A percentile compares a stretch with the other conserved stretches of the same genome.
Evolutionary conservation across 1,284 basidiomycete species (phyloP).

Genomic region (Cutaneotrichosporon sp.): DNA sequence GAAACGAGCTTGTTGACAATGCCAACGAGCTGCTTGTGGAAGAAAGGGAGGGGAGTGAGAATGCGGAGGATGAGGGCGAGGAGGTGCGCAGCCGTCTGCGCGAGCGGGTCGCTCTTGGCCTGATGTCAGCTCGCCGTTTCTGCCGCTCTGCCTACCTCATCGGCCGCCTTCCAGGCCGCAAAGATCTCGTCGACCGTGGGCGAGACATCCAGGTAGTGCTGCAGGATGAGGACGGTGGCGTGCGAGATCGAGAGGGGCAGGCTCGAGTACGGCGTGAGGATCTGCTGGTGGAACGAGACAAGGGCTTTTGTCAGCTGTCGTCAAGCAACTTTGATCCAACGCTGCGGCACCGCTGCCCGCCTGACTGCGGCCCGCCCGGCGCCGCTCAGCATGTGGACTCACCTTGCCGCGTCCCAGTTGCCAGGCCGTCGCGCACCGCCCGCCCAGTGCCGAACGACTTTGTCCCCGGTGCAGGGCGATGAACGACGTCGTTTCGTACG

Average conservation of each 20-base stretch:
- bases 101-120: slow-evolving; percentile 43
- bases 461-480: slow-evolving; percentile 36
- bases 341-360: background rate
- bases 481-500: slow-evolving; percentile 25
- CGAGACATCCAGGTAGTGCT: slow-evolving; percentile 52
- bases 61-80: slow-evolving; percentile 47
- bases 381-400: slow-evolving; percentile 13
- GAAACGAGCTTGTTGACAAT: slow-evolving; percentile 48
- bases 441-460: slow-evolving; percentile 44
- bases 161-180: slow-evolving; percentile 48
- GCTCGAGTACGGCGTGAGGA: slow-evolving; percentile 44
- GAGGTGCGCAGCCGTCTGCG: slow-evolving; percentile 42
- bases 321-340: background rate
- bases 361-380: background rate
- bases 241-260: slow-evolving; percentile 49
- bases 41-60: slow-evolving; percentile 52
- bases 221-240: slow-evolving; percentile 48
- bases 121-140: slow-evolving; percentile 22
- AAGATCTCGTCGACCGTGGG: slow-evolving; percentile 52
- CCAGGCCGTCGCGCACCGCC: slow-evolving; percentile 46
- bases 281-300: slow-evolving; percentile 52
- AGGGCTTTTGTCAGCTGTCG: slow-evolving; percentile 36
- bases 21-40: slow-evolving; percentile 44
- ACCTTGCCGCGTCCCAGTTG: slow-evolving; percentile 46
- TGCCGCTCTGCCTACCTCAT: no score